phyloP scores from a whole-genome alignment of 208 protist species.

The Polymyxa betae region DNA sequence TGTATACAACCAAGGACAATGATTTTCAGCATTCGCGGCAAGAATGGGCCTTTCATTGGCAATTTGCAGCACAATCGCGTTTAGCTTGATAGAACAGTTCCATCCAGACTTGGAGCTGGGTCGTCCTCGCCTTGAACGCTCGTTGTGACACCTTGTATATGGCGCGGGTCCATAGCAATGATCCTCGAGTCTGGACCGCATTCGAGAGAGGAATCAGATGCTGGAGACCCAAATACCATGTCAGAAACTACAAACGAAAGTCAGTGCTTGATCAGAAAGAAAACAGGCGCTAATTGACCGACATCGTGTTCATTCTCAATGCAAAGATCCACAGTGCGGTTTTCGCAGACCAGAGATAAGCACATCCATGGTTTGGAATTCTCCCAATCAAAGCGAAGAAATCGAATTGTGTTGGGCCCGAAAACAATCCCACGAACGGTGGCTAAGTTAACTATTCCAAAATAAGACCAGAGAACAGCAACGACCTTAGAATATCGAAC shows the following conservation, averaged over 20 bases:
- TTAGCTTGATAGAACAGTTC: neutral
- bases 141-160: neutral
- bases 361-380: conserved; percentile 10
- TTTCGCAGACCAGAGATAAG: neutral
- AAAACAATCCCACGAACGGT: neutral
- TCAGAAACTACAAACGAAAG: neutral
- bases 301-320: neutral
- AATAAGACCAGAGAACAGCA: too few species aligned
- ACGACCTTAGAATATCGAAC: too few species aligned
- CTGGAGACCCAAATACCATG: neutral
- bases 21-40: too few species aligned
- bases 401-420: neutral
- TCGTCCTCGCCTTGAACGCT: neutral
- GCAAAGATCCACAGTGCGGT: neutral
- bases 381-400: conserved; percentile 10
- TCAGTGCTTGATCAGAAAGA: neutral
- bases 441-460: neutral
- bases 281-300: neutral
- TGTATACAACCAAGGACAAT: too few species aligned
- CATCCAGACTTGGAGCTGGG: neutral
- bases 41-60: too few species aligned
- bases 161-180: neutral
- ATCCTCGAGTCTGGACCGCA: neutral
- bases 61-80: neutral
- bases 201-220: neutral